These are phyloP conservation scores for Colletotrichum tamarilloi DNA, from an alignment of 2,329 filamentous ascomycete genomes.

Conservation along the genomic window DNA sequence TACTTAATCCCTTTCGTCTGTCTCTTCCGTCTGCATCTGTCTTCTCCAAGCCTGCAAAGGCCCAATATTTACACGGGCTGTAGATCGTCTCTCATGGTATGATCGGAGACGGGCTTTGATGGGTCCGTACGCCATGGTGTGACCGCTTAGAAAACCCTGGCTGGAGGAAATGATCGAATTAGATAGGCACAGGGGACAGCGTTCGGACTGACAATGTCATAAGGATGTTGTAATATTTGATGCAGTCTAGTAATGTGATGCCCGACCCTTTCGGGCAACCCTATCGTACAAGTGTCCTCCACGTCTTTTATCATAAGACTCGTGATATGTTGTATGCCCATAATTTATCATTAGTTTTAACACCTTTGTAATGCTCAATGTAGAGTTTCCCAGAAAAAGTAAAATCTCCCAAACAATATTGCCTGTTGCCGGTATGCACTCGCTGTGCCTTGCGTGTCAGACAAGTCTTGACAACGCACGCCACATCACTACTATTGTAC, in stretches of 20 bases:
- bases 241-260: not conserved
- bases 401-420: not conserved
- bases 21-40: too few relatives aligned
- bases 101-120: not conserved
- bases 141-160: not conserved
- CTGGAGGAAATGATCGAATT: not conserved
- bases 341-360: not conserved
- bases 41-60: too few relatives aligned
- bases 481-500: conserved; percentile 33
- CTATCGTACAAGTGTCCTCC: not conserved
- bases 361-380: not conserved
- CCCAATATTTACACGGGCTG: too few relatives aligned
- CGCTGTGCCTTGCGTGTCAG: not conserved
- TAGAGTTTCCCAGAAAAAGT: not conserved
- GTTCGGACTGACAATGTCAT: not conserved
- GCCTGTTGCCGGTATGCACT: conserved; percentile 5
- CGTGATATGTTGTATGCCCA: not conserved
- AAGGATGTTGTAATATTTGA: not conserved
- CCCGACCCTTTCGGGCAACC: not conserved
- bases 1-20: not conserved
- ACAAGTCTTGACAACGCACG: not conserved
- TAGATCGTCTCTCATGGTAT: not conserved
- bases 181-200: too few relatives aligned
- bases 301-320: conserved; percentile 15
- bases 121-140: too few relatives aligned